These are phyloP conservation scores for Hypomyces rosellus DNA, from an alignment of 2,329 filamentous ascomycete genomes.

Conservation along the genomic window DNA sequence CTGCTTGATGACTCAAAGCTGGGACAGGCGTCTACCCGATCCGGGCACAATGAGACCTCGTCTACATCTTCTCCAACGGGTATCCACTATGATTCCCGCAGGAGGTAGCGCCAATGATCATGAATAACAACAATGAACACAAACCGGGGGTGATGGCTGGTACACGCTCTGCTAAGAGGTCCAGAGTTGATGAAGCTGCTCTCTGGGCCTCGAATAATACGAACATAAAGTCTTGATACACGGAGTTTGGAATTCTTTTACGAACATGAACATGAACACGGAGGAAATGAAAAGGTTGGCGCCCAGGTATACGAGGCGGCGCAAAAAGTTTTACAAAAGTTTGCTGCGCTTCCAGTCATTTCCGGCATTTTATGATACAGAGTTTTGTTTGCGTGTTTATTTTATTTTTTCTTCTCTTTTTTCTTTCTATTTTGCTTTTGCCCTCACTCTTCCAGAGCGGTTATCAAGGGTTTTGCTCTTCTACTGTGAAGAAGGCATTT, in stretches of 20 bases:
- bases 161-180: background rate
- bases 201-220: background rate
- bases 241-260: too few species aligned
- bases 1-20: slow-evolving; percentile 47
- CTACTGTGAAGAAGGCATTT: too few species aligned
- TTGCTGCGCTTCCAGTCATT: background rate
- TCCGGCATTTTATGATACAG: slow-evolving; percentile 1
- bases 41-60: slow-evolving; percentile 21
- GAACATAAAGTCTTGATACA: too few species aligned
- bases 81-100: slow-evolving; percentile 13
- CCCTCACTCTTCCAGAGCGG: background rate
- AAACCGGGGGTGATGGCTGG: background rate
- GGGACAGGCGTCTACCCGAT: slow-evolving; percentile 18
- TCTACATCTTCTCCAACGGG: slow-evolving; percentile 19
- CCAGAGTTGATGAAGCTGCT: background rate
- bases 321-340: background rate
- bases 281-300: background rate
- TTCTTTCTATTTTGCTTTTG: background rate
- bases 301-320: background rate
- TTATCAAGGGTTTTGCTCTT: too few species aligned
- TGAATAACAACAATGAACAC: background rate
- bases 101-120: background rate
- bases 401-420: background rate
- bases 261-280: too few species aligned
- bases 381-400: background rate